These are phyloP conservation scores for Gyrodon lividus DNA, from an alignment of 768 basidiomycete species.

Conservation along the genomic window DNA sequence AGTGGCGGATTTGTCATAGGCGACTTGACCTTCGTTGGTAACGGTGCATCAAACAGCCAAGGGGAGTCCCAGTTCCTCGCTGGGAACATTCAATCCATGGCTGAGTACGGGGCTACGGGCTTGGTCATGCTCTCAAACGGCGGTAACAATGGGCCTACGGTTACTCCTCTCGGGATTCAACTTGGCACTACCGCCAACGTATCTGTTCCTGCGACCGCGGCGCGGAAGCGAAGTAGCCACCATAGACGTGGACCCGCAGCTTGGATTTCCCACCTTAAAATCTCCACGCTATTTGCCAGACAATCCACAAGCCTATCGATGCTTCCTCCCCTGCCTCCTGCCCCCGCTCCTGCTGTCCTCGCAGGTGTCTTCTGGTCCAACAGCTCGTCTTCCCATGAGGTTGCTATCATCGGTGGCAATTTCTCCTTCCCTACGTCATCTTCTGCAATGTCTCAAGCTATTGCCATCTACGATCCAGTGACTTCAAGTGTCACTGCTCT, in stretches of 20 bases:
- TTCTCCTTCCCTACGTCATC: conserved; percentile 60
- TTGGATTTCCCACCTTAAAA: conserved; percentile 51
- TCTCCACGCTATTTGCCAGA: conserved; percentile 44
- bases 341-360: conserved; percentile 77
- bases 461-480: conserved; percentile 70
- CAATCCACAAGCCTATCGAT: conserved; percentile 49
- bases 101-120: conserved; percentile 72
- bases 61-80: conserved; percentile 59
- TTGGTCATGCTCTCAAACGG: conserved; percentile 78
- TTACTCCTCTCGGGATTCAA: conserved; percentile 61
- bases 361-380: conserved; percentile 92
- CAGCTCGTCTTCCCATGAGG: conserved; percentile 56
- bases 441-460: conserved; percentile 43
- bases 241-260: conserved; percentile 33
- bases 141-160: conserved; percentile 48
- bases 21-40: conserved; percentile 65
- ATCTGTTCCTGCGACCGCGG: conserved; percentile 30
- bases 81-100: conserved; percentile 57
- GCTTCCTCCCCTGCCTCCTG: conserved; percentile 55
- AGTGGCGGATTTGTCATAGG: conserved; percentile 74
- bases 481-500: conserved; percentile 52
- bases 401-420: conserved; percentile 87
- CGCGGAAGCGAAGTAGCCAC: conserved; percentile 40
- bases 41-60: conserved; percentile 50
- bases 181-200: conserved; percentile 43